These are phyloP conservation scores for Talinum fruticosum DNA, from an alignment of 148 eudicot genomes.

Conservation along the genomic window DNA sequence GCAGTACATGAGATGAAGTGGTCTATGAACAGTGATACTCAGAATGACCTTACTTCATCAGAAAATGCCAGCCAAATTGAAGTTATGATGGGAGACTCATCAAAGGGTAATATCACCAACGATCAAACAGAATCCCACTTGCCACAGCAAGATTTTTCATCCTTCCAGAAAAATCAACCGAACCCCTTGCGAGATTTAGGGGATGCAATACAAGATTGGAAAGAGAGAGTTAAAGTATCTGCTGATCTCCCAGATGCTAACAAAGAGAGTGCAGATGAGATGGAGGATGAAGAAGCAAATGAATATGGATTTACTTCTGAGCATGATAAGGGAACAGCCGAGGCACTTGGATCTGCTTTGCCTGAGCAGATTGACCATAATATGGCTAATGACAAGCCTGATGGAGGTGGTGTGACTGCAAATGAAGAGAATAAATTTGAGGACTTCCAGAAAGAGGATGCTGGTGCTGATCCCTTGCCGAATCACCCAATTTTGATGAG, in stretches of 20 bases:
- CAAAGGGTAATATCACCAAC: conserved; percentile 48
- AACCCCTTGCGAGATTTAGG: conserved; percentile 83
- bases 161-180: conserved; percentile 56
- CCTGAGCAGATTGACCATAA: conserved; percentile 68
- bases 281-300: conserved; percentile 56
- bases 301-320: conserved; percentile 80
- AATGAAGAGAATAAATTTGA: conserved; percentile 37
- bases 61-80: conserved; percentile 52
- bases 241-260: conserved; percentile 50
- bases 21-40: conserved; percentile 43
- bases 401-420: conserved; percentile 33
- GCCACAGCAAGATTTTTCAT: conserved; percentile 50
- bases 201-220: conserved; percentile 93
- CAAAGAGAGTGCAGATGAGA: conserved; percentile 44
- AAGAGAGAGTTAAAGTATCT: conserved; percentile 86
- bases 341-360: conserved; percentile 86
- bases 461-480: conserved; percentile 33
- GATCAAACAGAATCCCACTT: conserved; percentile 42
- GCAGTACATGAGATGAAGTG: conserved; percentile 49
- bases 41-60: conserved; percentile 57
- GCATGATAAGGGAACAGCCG: conserved; percentile 71
- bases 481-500: conserved; percentile 34
- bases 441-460: conserved; percentile 35
- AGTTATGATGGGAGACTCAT: conserved; percentile 50
- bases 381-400: conserved; percentile 44